Evolutionary conservation across 768 basidiomycete species (phyloP).

Genomic region (Psilocybe tampanensis): DNA sequence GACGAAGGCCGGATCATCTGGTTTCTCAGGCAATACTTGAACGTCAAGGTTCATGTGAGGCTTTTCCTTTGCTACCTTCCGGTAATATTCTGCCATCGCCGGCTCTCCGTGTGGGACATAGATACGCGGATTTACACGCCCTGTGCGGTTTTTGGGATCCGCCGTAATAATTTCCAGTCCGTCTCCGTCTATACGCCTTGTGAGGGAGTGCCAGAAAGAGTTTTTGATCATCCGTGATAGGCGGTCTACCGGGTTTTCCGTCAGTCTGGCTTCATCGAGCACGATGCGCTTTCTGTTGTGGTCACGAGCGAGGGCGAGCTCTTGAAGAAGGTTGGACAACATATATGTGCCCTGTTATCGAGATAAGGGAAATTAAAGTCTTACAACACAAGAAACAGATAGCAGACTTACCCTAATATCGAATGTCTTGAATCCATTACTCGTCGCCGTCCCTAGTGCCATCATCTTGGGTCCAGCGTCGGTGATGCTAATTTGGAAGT

Average conservation of each 20-base stretch:
- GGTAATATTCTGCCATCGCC: slow-evolving; percentile 94
- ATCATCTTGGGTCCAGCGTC: slow-evolving; percentile 97
- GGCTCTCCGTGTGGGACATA: slow-evolving; percentile 95
- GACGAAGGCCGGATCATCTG: slow-evolving; percentile 87
- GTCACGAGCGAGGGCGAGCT: slow-evolving; percentile 94
- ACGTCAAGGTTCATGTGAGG: slow-evolving; percentile 95
- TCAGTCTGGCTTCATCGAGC: slow-evolving; percentile 96
- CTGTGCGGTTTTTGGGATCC: slow-evolving; percentile 96
- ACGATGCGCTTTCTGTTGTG: slow-evolving; percentile 96
- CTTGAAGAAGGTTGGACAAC: slow-evolving; percentile 98
- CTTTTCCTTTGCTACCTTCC: slow-evolving; percentile 86
- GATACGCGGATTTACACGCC: slow-evolving; percentile 87
- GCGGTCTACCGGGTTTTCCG: slow-evolving; percentile 96
- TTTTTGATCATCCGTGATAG: slow-evolving; percentile 96
- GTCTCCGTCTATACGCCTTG: slow-evolving; percentile 95
- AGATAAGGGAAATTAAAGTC: slow-evolving; percentile 11
- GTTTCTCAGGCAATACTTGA: slow-evolving; percentile 82
- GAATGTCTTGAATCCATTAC: slow-evolving; percentile 97
- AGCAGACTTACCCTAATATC: slow-evolving; percentile 77
- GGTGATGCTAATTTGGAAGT: slow-evolving; percentile 95
- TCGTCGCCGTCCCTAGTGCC: slow-evolving; percentile 93
- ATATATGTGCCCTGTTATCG: slow-evolving; percentile 89
- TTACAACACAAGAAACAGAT: neutral
- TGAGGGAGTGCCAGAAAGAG: slow-evolving; percentile 98
- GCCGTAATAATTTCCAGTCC: slow-evolving; percentile 97